Conservation (phyloP, 108 stramenopile species). For the Cylindrotheca closterium region DNA sequence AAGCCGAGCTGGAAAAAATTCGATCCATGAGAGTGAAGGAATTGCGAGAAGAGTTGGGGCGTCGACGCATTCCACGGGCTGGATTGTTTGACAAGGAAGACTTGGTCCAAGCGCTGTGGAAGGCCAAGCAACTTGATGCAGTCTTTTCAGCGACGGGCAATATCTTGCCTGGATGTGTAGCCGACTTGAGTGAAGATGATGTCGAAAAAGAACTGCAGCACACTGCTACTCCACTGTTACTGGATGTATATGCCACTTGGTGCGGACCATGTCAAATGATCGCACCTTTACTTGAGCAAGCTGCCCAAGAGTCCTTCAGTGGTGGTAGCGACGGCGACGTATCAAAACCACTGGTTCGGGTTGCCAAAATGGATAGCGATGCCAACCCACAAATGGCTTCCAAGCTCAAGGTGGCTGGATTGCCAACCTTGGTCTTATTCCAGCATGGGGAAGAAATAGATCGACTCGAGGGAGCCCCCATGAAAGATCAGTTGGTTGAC, state of each 20-base stretch:
- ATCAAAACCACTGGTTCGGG: constrained; percentile 46
- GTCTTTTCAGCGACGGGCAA: constrained; percentile 55
- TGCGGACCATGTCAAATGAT: constrained; percentile 78
- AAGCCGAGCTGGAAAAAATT: constrained; percentile 17
- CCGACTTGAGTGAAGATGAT: constrained; percentile 44
- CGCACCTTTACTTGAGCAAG: constrained; percentile 59
- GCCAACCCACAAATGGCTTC: constrained; percentile 52
- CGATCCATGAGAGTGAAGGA: constrained; percentile 51
- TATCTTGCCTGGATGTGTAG: constrained; percentile 53
- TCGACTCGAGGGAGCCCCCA: constrained; percentile 76
- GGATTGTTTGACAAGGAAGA: constrained; percentile 77
- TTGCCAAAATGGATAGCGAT: constrained; percentile 80
- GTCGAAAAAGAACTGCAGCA: constrained; percentile 44
- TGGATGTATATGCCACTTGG: constrained; percentile 87
- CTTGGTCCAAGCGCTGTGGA: constrained; percentile 60
- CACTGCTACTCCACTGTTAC: constrained; percentile 45
- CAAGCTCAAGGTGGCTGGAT: constrained; percentile 40
- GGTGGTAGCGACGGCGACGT: too few species aligned
- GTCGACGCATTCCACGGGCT: constrained; percentile 63
- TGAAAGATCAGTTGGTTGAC: constrained; percentile 59
- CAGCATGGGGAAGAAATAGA: constrained; percentile 54
- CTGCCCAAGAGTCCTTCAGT: constrained; percentile 54
- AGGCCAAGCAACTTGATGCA: constrained; percentile 37
- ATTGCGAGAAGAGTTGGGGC: constrained; percentile 54
- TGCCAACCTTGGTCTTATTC: constrained; percentile 60